phyloP scores from a whole-genome alignment of 202 grass and related monocot species.

The Carex sylvatica region DNA sequence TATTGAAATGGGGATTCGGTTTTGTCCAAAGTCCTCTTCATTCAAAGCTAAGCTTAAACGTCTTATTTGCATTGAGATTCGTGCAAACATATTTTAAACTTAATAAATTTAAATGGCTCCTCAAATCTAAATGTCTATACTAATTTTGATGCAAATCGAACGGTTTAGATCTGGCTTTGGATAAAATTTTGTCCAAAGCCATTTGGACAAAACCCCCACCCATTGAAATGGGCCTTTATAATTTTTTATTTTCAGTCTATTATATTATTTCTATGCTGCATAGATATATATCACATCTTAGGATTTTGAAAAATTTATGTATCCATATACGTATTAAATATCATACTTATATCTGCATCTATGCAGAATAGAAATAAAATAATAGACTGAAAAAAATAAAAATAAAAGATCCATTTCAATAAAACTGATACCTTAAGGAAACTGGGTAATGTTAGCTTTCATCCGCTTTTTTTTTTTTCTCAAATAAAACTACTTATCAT shows the following conservation, averaged over 20 bases:
- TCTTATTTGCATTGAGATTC: no score
- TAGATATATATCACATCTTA: background rate
- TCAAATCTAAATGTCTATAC: no score
- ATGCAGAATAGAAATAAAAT: background rate
- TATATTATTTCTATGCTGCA: background rate
- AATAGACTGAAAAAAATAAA: background rate
- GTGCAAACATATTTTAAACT: no score
- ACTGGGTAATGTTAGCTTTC: background rate
- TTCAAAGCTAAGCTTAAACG: no score
- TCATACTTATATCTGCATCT: background rate
- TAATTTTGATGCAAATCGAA: no score
- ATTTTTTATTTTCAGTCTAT: background rate
- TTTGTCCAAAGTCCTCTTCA: no score
- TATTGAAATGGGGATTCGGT: background rate
- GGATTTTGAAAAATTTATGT: no score
- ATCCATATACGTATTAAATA: no score
- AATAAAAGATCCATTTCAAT: background rate
- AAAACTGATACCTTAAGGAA: constrained; percentile 40
- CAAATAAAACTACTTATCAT: background rate
- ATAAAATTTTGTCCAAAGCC: no score
- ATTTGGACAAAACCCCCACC: no score
- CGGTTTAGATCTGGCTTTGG: no score
- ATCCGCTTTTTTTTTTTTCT: background rate
- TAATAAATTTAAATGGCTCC: no score
- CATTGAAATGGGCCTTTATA: background rate